These are phyloP conservation scores for Dysphania ambrosioides DNA, from an alignment of 148 eudicot species.

Conservation along the genomic window DNA sequence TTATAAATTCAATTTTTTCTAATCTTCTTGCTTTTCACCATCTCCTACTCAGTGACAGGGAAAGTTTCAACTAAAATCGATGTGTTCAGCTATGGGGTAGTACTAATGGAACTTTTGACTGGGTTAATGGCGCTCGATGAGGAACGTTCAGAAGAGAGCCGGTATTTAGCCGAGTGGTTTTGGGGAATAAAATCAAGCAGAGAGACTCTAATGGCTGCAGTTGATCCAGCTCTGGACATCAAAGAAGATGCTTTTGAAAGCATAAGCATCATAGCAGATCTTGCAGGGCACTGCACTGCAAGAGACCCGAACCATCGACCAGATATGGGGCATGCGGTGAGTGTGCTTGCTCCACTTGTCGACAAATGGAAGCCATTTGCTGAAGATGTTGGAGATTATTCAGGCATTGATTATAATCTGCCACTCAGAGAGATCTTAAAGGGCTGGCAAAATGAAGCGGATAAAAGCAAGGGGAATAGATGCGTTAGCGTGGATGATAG, in stretches of 20 bases:
- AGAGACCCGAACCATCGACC: slow-evolving; percentile 79
- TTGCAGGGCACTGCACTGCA: slow-evolving; percentile 75
- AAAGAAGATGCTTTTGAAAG: slow-evolving; percentile 41
- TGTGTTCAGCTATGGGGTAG: slow-evolving; percentile 84
- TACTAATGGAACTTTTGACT: slow-evolving; percentile 76
- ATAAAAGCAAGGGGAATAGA: slow-evolving; percentile 27
- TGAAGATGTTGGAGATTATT: slow-evolving; percentile 39
- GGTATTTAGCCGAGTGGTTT: slow-evolving; percentile 77
- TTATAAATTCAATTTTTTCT: neutral
- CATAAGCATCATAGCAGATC: slow-evolving; percentile 47
- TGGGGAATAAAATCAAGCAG: slow-evolving; percentile 51
- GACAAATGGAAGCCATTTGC: slow-evolving; percentile 65
- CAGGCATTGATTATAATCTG: slow-evolving; percentile 35
- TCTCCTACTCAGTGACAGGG: slow-evolving; percentile 55
- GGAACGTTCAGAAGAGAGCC: slow-evolving; percentile 59
- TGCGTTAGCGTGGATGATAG: slow-evolving; percentile 40
- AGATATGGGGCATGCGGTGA: slow-evolving; percentile 73
- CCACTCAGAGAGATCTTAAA: slow-evolving; percentile 56
- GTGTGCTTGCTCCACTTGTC: slow-evolving; percentile 49
- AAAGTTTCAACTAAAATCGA: slow-evolving; percentile 73
- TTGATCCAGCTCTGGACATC: slow-evolving; percentile 50
- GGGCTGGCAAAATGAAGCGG: slow-evolving; percentile 55
- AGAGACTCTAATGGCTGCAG: slow-evolving; percentile 43
- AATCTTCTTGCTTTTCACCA: neutral
- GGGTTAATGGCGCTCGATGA: slow-evolving; percentile 76